A percentile compares a stretch with the other conserved stretches of the same genome.
phyloP scores from a whole-genome alignment of 1,284 basidiomycete species.

The Cronartium quercuum region DNA sequence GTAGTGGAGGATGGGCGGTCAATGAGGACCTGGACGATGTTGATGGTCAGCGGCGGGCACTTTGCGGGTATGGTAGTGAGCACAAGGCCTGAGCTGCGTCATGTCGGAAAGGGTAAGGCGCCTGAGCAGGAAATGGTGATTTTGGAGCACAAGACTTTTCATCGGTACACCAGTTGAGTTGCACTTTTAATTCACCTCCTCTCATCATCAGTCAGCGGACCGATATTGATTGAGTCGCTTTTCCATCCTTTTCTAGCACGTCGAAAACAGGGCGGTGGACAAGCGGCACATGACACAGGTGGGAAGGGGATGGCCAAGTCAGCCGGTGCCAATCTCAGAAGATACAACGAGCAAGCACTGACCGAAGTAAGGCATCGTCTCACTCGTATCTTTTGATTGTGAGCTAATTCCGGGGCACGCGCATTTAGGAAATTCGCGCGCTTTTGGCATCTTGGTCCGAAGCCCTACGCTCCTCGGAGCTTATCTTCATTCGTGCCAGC shows the following conservation, averaged over 20 bases:
- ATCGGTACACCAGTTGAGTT: slow-evolving; percentile 85
- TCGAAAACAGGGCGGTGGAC: slow-evolving; percentile 93
- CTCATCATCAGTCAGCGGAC: background rate
- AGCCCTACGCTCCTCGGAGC: slow-evolving; percentile 70
- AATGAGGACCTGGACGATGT: slow-evolving; percentile 4
- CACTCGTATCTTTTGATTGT: slow-evolving; percentile 39
- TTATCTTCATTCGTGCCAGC: slow-evolving; percentile 79
- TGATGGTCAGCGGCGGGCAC: slow-evolving; percentile 34
- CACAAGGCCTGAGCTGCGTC: background rate
- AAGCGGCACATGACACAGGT: slow-evolving; percentile 83
- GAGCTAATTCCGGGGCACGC: background rate
- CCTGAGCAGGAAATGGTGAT: slow-evolving; percentile 64
- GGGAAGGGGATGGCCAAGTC: slow-evolving; percentile 82
- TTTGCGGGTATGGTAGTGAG: slow-evolving; percentile 31
- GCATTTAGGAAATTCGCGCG: slow-evolving; percentile 68
- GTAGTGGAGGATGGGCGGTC: background rate
- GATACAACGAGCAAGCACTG: slow-evolving; percentile 89
- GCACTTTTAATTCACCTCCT: too few species aligned
- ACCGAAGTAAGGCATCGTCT: slow-evolving; percentile 61
- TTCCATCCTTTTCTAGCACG: slow-evolving; percentile 59
- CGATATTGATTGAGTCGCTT: background rate
- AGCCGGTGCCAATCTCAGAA: slow-evolving; percentile 85
- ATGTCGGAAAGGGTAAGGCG: slow-evolving; percentile 14
- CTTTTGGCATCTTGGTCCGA: slow-evolving; percentile 75
- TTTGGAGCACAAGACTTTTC: slow-evolving; percentile 89